Conservation (phyloP, 2,329 filamentous ascomycete genomes). For the Capronia epimyces region DNA sequence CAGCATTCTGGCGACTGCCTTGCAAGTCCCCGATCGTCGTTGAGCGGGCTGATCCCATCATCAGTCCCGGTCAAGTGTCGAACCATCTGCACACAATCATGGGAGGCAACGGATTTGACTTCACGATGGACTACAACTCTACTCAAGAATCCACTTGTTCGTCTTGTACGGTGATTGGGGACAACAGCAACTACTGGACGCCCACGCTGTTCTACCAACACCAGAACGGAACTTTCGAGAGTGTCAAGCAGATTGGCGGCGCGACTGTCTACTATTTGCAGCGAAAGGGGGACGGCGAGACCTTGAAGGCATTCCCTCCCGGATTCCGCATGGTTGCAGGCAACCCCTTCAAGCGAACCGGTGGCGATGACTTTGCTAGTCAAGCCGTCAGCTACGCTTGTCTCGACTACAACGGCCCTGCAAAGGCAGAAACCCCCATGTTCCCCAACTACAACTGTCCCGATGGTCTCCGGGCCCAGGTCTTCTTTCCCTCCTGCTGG, state of each 20-base stretch:
- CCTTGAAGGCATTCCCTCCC: constrained; percentile 63
- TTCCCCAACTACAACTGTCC: constrained; percentile 68
- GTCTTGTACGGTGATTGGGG: constrained; percentile 62
- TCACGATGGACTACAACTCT: constrained; percentile 41
- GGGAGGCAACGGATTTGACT: constrained; percentile 63
- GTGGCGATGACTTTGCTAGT: constrained; percentile 51
- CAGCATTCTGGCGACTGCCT: constrained; percentile 30
- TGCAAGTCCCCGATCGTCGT: constrained; percentile 32
- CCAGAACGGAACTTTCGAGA: constrained; percentile 57
- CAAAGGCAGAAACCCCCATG: constrained; percentile 46
- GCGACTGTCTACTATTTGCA: constrained; percentile 56
- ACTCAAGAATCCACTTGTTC: constrained; percentile 59
- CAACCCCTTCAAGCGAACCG: constrained; percentile 53
- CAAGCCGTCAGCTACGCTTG: constrained; percentile 53
- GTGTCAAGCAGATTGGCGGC: constrained; percentile 55
- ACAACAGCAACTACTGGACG: constrained; percentile 73
- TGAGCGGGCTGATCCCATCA: constrained; percentile 56
- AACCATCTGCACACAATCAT: constrained; percentile 65
- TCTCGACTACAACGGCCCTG: constrained; percentile 43
- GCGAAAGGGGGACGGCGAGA: constrained; percentile 53
- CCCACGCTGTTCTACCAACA: constrained; percentile 65
- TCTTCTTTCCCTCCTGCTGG: constrained; percentile 39
- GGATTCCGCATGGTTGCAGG: constrained; percentile 69
- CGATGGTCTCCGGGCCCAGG: constrained; percentile 40
- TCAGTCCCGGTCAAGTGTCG: constrained; percentile 55